Conservation (phyloP, 1,284 basidiomycete species). For the Heterobasidion parviporum region DNA sequence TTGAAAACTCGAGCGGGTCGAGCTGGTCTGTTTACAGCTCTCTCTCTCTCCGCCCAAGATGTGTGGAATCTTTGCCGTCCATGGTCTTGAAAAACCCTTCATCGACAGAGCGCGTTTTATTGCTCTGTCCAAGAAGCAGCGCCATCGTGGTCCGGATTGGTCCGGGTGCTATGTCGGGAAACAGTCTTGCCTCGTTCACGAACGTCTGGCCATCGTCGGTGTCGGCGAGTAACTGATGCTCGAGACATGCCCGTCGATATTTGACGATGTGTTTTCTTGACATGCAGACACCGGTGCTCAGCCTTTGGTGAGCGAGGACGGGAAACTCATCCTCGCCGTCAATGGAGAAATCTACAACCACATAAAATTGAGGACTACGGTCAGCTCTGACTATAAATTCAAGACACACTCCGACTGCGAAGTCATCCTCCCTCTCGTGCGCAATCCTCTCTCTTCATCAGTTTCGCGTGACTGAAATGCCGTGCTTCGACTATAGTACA, state of each 20-base stretch:
- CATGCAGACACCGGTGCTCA: constrained; percentile 92
- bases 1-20: too few species aligned
- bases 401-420: constrained; percentile 99
- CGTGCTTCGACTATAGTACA: constrained; percentile 52
- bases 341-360: constrained; percentile 99
- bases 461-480: background rate
- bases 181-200: constrained; percentile 78
- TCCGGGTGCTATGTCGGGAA: constrained; percentile 86
- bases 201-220: constrained; percentile 94
- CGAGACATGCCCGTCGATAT: background rate
- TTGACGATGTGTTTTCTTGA: background rate
- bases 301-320: constrained; percentile 85
- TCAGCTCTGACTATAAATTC: constrained; percentile 65
- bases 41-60: constrained; percentile 29
- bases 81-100: constrained; percentile 67
- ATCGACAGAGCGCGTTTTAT: constrained; percentile 68
- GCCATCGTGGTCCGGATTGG: constrained; percentile 96
- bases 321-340: constrained; percentile 82
- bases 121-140: constrained; percentile 80
- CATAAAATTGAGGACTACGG: constrained; percentile 71
- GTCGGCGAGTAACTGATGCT: constrained; percentile 62
- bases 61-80: constrained; percentile 88
- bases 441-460: constrained; percentile 15
- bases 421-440: constrained; percentile 87
- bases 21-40: background rate